Evolutionary conservation across 139 green algal species (phyloP).

Genomic region (Chlorella vulgaris): DNA sequence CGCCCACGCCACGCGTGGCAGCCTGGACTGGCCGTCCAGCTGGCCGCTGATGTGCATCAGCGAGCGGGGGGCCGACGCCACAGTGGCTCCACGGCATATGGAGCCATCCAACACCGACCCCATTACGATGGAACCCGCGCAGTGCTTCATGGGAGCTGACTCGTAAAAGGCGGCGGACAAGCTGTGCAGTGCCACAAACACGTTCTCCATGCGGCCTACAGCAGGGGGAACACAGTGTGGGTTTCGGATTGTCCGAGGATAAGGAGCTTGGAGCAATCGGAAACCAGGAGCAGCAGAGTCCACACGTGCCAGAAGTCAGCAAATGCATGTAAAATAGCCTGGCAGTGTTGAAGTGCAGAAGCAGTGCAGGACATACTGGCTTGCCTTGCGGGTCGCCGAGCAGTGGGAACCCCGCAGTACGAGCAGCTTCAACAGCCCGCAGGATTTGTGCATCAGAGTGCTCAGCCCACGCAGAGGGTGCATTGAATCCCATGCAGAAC

Average conservation of each 20-base stretch:
- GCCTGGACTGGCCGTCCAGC: slow-evolving; percentile 25
- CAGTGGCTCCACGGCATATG: not conserved
- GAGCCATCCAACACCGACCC: not conserved
- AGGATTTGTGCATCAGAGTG: not conserved
- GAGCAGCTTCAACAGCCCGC: not conserved
- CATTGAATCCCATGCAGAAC: not conserved
- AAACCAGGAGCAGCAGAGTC: not conserved
- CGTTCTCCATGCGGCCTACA: slow-evolving; percentile 21
- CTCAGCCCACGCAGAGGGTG: not conserved
- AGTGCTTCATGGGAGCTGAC: slow-evolving; percentile 6
- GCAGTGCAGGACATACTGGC: not conserved
- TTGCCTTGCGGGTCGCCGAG: not conserved
- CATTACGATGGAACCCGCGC: slow-evolving; percentile 7
- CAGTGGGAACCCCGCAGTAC: slow-evolving; percentile 8
- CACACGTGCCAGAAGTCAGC: not conserved
- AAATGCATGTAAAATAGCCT: too few relatives aligned
- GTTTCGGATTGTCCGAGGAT: too few relatives aligned
- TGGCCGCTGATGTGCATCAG: slow-evolving; percentile 25
- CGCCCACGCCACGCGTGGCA: not conserved
- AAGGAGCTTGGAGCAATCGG: too few relatives aligned
- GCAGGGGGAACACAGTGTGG: not conserved
- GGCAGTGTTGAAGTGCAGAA: not conserved
- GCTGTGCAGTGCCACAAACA: slow-evolving; percentile 34
- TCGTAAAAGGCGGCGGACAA: slow-evolving; percentile 1
- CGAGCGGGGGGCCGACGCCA: slow-evolving; percentile 1